Evolutionary conservation across 108 stramenopile genomes (phyloP).

Genomic region (Seminavis robusta): DNA sequence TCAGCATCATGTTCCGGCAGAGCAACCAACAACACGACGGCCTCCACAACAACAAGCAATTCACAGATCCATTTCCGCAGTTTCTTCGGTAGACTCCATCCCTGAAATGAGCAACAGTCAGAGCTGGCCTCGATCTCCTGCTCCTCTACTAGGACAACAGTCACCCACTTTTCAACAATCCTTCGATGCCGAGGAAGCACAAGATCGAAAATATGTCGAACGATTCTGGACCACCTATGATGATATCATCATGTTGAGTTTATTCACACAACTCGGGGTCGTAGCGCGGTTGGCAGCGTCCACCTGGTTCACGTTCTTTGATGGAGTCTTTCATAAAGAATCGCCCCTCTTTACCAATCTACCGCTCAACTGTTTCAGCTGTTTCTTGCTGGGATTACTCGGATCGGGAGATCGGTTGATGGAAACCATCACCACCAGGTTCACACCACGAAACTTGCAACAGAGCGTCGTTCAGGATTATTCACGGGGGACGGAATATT

Average conservation of each 20-base stretch:
- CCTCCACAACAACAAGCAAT: too few species aligned
- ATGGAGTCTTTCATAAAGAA: constrained; percentile 54
- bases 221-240: constrained; percentile 78
- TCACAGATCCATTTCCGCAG: too few species aligned
- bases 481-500: constrained; percentile 10
- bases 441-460: constrained; percentile 35
- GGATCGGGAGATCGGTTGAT: constrained; percentile 61
- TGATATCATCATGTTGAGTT: constrained; percentile 66
- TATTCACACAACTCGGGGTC: constrained; percentile 75
- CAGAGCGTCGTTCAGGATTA: too few species aligned
- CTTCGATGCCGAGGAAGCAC: too few species aligned
- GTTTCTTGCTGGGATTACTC: constrained; percentile 73
- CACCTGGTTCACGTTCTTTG: constrained; percentile 58
- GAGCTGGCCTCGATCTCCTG: neutral
- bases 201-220: constrained; percentile 43
- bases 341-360: constrained; percentile 71
- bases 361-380: constrained; percentile 72
- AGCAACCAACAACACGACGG: too few species aligned
- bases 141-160: too few species aligned
- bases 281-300: constrained; percentile 62
- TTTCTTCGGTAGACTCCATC: too few species aligned
- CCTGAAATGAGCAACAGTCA: neutral
- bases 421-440: constrained; percentile 46
- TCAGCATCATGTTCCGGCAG: too few species aligned
- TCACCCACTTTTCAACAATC: too few species aligned